These are phyloP conservation scores for Chondrus crispus DNA, from an alignment of 23 red algal genomes.

Conservation along the genomic window DNA sequence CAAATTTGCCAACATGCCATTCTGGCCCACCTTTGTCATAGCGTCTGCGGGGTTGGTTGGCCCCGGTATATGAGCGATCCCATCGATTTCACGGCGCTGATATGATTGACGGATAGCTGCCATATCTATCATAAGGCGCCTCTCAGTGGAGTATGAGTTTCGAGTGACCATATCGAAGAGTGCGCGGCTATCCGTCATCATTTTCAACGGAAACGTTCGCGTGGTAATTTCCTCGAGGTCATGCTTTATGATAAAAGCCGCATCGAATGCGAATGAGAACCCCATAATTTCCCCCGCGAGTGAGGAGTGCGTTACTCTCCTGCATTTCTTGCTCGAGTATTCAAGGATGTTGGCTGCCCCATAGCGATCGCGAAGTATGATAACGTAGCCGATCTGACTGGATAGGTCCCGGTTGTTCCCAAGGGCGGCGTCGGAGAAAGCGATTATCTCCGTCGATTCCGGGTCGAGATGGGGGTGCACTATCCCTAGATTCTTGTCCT, in stretches of 20 bases:
- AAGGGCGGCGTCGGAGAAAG: background rate
- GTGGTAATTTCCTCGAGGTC: background rate
- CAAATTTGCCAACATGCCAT: background rate
- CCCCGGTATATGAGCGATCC: background rate
- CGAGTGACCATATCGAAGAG: background rate
- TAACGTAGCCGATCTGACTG: background rate
- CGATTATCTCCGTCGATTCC: background rate
- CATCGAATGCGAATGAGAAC: background rate
- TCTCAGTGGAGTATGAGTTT: background rate
- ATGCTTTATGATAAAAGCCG: background rate
- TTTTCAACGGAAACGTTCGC: background rate
- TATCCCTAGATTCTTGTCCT: background rate
- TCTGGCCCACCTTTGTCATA: background rate
- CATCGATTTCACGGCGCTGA: background rate
- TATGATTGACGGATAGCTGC: background rate
- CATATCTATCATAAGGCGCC: background rate
- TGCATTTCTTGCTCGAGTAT: background rate
- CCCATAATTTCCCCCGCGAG: background rate
- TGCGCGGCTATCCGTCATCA: background rate
- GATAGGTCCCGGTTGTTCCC: background rate
- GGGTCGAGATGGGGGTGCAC: background rate
- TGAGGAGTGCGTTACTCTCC: background rate
- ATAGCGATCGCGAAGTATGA: background rate
- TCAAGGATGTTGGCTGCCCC: background rate
- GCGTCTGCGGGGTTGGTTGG: background rate